Evolutionary conservation across 2,329 filamentous ascomycete species (phyloP).

Genomic region (Didymella lethalis): DNA sequence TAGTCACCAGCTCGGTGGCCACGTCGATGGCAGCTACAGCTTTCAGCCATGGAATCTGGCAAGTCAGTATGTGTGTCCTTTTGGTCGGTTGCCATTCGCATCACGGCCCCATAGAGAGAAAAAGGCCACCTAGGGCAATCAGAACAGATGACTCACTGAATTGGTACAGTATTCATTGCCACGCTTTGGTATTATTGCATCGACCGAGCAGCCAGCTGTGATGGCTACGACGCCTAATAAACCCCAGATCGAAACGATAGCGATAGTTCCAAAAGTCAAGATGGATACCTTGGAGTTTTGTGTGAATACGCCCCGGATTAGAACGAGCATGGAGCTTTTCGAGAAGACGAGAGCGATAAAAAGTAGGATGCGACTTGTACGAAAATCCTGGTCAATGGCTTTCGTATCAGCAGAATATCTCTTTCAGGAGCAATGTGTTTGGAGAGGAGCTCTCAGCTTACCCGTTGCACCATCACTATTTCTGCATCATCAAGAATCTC

Average conservation of each 20-base stretch:
- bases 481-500: neutral
- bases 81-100: neutral
- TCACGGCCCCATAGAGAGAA: neutral
- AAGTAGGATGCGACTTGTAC: neutral
- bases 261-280: neutral
- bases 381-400: neutral
- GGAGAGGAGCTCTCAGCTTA: neutral
- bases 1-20: neutral
- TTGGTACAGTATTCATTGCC: neutral
- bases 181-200: neutral
- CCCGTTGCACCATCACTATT: neutral
- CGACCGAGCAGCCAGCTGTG: neutral
- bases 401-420: neutral
- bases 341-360: neutral
- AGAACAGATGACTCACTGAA: neutral
- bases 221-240: neutral
- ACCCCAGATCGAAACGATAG: neutral
- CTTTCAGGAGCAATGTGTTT: neutral
- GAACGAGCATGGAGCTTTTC: neutral
- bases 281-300: neutral
- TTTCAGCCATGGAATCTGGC: neutral
- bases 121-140: no score
- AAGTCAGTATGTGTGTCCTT: neutral
- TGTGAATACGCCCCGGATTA: neutral
- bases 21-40: neutral